Evolutionary conservation across 2,329 filamentous ascomycete species (phyloP), one percentile per base, ranked within the genome.

Genomic region (Neurospora sp.): DNA sequence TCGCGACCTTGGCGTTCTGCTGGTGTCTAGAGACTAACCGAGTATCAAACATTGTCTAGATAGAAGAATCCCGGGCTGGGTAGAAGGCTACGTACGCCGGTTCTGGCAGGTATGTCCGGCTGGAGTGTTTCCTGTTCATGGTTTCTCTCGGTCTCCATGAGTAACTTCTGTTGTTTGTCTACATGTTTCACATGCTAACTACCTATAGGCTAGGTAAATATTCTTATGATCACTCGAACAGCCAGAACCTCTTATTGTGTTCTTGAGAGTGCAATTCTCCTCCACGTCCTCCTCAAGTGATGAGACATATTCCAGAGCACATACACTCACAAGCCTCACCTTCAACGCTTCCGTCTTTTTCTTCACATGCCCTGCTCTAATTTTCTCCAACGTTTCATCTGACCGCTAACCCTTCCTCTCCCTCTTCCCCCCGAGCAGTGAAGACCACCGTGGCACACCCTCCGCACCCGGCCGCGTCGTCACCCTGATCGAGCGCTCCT

Each of bases 371-470:
- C 23, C 67, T 2, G 5, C 28, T 3, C 15, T 66, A 7, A 66
- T 70, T 11, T 68, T 23, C n/a, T 6, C 13, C 38, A n/a, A 8
- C 28, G n/a, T 39, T 38, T 38, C 36, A 42, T 33, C 8, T 36
- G 6, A 38, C 11, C 46, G 46, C 46, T 39, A 36, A 68, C 62
- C 62, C 71, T 70, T 40, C 19, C 66, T 33, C 67, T 7, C 13
- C 17, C 33, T 62, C 40, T 42, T 38, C 62, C 68, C 28, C 5
- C 33, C 38, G 19, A 38, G 67, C 77, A 98, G 95, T 80, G 88
- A 97, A 81, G 96, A 99, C 81, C 96, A 99, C 80, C 90, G 96
- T 75, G 96, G 96, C 70, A 98, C 96, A 0, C 93, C 93, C 68
- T 87, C 91, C 76, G 88, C 90, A 1, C 96, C 96, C 0, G 96